Evolutionary conservation across 176 grass and related monocot species (phyloP), one percentile per base, ranked within the genome.

Genomic region (Elymus sibiricus): DNA sequence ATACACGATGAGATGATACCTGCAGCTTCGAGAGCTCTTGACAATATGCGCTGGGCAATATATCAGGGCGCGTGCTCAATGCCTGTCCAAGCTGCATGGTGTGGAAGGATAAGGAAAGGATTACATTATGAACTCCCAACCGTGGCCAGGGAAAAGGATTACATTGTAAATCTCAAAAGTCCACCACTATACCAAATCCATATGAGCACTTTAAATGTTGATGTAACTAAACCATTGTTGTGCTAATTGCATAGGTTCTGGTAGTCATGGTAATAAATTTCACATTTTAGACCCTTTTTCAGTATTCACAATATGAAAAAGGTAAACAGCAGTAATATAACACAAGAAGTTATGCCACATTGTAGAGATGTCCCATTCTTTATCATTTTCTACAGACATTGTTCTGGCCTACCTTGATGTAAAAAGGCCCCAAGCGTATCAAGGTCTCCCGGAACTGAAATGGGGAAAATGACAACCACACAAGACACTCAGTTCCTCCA

Each of bases 361-460:
- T 25, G 11, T 40, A 83, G n/a, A 76, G 28, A 84, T 56, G 5
- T 53, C 47, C 44, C 40, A 49, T 28, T 77, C 22, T 64, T 71
- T 22, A 61, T 44, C 43, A 70, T 58, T 51, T 62, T 39, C 61
- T 71, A 60, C 69, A 76, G 19, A 37, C 42, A 69, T 7, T 86
- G 34, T 37, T 70, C 15, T 85, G 14, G 11, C 72, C 69, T 91
- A 98, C 92, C 96, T 98, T 98, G 81, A 90, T 95, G 89, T 95
- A 98, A 71, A 98, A 98, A 61, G 93, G 96, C 40, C 93, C 96
- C 84, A 98, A 87, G 35, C 86, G 42, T 81, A 98, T 92, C 81
- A 95, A 91, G n/a, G 96, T 91, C 59, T 95, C 92, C 35, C 92
- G 77, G 77, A 98, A 98, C 93, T 98, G 96, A 88, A 98, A 95